Conservation (phyloP, 2,329 filamentous ascomycete genomes). For the Aspergillus piperis region DNA sequence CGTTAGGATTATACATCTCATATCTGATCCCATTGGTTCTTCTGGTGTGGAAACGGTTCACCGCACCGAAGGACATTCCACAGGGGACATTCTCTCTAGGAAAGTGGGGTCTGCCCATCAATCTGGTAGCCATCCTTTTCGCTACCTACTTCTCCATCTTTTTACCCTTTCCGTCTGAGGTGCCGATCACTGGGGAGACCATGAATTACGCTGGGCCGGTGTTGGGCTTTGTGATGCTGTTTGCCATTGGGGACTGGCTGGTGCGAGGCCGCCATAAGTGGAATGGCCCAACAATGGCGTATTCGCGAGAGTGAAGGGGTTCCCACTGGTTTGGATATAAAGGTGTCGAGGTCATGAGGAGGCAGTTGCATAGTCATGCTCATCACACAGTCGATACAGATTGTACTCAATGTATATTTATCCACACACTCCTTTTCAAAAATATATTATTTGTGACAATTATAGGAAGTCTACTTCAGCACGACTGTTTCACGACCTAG, state of each 20-base stretch:
- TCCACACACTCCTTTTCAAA: too few species aligned
- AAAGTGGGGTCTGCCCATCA: slow-evolving; percentile 28
- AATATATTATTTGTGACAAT: too few species aligned
- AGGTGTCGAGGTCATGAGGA: too few species aligned
- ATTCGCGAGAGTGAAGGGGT: slow-evolving; percentile 1
- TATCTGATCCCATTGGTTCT: slow-evolving; percentile 50
- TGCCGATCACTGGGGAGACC: slow-evolving; percentile 34
- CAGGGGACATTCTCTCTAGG: slow-evolving; percentile 33
- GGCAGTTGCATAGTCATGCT: too few species aligned
- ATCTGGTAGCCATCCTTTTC: slow-evolving; percentile 33
- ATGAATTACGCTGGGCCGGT: slow-evolving; percentile 38
- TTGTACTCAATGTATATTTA: too few species aligned
- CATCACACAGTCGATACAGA: too few species aligned
- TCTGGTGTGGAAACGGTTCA: slow-evolving; percentile 28
- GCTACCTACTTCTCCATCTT: slow-evolving; percentile 33
- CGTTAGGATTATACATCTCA: slow-evolving; percentile 51
- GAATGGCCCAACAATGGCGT: slow-evolving; percentile 24
- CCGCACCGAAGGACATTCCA: slow-evolving; percentile 20
- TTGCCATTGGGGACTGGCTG: slow-evolving; percentile 27
- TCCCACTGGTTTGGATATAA: too few species aligned
- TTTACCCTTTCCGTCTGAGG: slow-evolving; percentile 31
- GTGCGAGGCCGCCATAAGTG: slow-evolving; percentile 26
- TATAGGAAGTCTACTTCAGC: too few species aligned
- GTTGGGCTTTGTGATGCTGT: slow-evolving; percentile 26
- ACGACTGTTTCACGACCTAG: too few species aligned